Percentiles rank a stretch among this genome's conserved stretches.
Evolutionary conservation across 106 monocot genomes (phyloP).

Genomic region (Dendrobium chrysotoxum): DNA sequence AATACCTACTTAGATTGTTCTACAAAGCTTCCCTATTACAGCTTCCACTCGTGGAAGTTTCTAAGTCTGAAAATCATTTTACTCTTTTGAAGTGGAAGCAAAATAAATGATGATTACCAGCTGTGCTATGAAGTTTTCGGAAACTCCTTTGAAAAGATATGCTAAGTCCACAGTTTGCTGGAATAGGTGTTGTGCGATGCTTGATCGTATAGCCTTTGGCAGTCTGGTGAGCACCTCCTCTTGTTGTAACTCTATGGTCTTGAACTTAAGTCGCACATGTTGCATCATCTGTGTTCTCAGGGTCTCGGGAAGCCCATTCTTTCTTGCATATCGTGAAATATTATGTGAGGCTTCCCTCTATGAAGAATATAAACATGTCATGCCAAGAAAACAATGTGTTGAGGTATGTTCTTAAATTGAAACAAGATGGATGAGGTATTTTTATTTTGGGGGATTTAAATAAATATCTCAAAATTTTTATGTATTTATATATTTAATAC

Average conservation of each 20-base stretch:
- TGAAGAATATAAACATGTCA: neutral
- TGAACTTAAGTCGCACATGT: conserved; percentile 55
- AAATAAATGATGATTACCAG: conserved; percentile 32
- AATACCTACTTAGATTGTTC: neutral
- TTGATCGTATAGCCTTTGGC: conserved; percentile 66
- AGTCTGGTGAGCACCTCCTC: conserved; percentile 37
- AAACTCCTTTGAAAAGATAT: conserved; percentile 55
- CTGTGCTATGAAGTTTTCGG: conserved; percentile 42
- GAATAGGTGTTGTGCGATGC: conserved; percentile 60
- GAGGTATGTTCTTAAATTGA: neutral
- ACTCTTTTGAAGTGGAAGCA: neutral
- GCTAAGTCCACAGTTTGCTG: conserved; percentile 19
- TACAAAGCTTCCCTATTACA: neutral
- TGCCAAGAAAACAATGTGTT: neutral
- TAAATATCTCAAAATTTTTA: too few species aligned
- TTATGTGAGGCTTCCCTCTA: conserved; percentile 42
- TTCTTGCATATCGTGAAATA: conserved; percentile 33
- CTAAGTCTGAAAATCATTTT: neutral
- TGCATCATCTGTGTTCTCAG: conserved; percentile 49
- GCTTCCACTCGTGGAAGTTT: neutral
- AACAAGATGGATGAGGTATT: neutral
- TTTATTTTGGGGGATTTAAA: neutral
- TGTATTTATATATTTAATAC: too few species aligned
- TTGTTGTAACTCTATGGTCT: conserved; percentile 48
- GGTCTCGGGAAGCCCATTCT: conserved; percentile 32